Base-by-base conservation (phyloP, 2,329 filamentous ascomycete species). In the Zymoseptoria ardabiliae region DNA sequence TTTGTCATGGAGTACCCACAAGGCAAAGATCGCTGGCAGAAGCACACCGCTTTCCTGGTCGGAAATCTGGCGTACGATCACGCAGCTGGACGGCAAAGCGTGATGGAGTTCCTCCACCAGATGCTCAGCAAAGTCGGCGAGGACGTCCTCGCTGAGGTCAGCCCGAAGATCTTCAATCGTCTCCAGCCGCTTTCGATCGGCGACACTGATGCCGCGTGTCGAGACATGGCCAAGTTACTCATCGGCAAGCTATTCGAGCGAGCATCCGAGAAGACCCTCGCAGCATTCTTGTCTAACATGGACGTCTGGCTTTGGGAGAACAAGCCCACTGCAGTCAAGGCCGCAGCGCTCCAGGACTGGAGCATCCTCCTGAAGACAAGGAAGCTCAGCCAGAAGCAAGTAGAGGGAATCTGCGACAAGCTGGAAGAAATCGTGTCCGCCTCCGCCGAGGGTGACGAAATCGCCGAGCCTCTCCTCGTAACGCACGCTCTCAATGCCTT, bases 1-100 rank as follows among this genome's bases (percentile, higher is more conserved):
- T 99, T 99, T 76, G 78, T 99, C 58, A 85, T 92, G 65, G 91
- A 97, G 57, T 99, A 97, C 70, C 93, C 94, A 0, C 94, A 97
- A 72, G 91, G 89, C 69, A 92, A 91, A 74, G 89, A 86, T 63
- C 83, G 94, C 13, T 95, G 94, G 86, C 82, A 84, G 48, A 96
- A 96, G 72, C 93, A 97, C 71, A 82, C 97, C 55, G 85, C 82
- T 58, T 99, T 97, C 71, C 81, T 99, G 54, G 83, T 95, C 54
- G 89, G 90, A 68, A 99, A 99, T 70, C 79, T 99, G 64, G 87
- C 93, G 61, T 99, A 97, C 72, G 85, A 93, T 50, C 86, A 95
- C 68, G 86, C 91, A 66, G 89, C 94, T 61, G 94, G 94, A 25
- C 84, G 95, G 45, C 81, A 96, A 61, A 97, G 92, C 0, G 90